These are phyloP conservation scores for Davidsoniella virescens DNA, from an alignment of 2,329 filamentous ascomycete species.

Conservation along the genomic window DNA sequence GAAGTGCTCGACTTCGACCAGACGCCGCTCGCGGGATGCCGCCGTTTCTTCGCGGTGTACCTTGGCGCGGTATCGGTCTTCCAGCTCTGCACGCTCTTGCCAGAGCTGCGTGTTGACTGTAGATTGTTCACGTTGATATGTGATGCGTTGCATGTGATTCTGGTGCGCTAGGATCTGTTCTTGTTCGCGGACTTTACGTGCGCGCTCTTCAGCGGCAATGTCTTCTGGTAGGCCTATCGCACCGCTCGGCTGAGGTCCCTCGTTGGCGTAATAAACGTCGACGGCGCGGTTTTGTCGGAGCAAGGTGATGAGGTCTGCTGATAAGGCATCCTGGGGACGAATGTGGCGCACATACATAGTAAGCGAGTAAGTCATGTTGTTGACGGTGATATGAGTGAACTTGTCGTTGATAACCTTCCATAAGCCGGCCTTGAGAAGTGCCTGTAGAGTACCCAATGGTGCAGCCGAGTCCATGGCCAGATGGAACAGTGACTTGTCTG, in stretches of 20 bases:
- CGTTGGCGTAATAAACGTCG: slow-evolving; percentile 38
- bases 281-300: slow-evolving; percentile 34
- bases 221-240: slow-evolving; percentile 35
- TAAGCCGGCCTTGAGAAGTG: slow-evolving; percentile 45
- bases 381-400: slow-evolving; percentile 37
- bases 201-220: slow-evolving; percentile 32
- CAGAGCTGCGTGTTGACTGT: slow-evolving; percentile 34
- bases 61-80: slow-evolving; percentile 33
- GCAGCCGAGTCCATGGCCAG: slow-evolving; percentile 43
- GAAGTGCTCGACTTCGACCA: slow-evolving; percentile 30
- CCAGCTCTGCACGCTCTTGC: slow-evolving; percentile 31
- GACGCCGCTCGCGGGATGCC: slow-evolving; percentile 27
- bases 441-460: slow-evolving; percentile 36
- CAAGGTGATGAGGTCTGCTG: slow-evolving; percentile 26
- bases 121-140: slow-evolving; percentile 35
- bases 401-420: slow-evolving; percentile 49
- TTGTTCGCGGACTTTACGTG: slow-evolving; percentile 30
- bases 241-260: slow-evolving; percentile 36
- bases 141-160: slow-evolving; percentile 32
- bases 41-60: slow-evolving; percentile 29
- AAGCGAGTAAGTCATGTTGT: slow-evolving; percentile 43
- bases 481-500: slow-evolving; percentile 36
- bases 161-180: slow-evolving; percentile 31
- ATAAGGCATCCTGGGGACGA: slow-evolving; percentile 16
- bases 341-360: slow-evolving; percentile 43